Percentiles rank a stretch among this genome's conserved stretches.
Evolutionary conservation across 192 early-diverging fungal genomes (phyloP).

Genomic region (Funneliformis geosporum): DNA sequence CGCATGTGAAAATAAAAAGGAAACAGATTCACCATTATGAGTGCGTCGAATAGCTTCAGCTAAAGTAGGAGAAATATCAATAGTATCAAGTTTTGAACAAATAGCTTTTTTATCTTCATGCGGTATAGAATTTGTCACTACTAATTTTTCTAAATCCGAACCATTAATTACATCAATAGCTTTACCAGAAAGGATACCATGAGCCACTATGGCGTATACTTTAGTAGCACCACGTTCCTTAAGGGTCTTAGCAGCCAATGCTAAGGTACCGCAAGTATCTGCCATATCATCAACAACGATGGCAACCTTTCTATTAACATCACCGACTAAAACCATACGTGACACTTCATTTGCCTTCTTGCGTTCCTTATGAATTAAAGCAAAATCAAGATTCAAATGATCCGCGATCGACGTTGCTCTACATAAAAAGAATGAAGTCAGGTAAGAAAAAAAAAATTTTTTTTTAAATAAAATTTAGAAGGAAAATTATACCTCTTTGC

Average conservation of each 20-base stretch:
- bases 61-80: slow-evolving; percentile 77
- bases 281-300: slow-evolving; percentile 98
- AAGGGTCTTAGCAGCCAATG: slow-evolving; percentile 84
- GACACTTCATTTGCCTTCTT: slow-evolving; percentile 87
- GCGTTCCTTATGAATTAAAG: slow-evolving; percentile 96
- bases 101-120: slow-evolving; percentile 76
- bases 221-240: slow-evolving; percentile 87
- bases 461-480: neutral
- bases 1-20: slow-evolving; percentile 70
- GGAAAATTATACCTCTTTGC: slow-evolving; percentile 77
- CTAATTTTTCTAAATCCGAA: slow-evolving; percentile 69
- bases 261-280: slow-evolving; percentile 93
- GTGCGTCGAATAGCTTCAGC: slow-evolving; percentile 91
- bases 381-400: slow-evolving; percentile 87
- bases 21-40: slow-evolving; percentile 94
- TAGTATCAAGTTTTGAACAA: slow-evolving; percentile 79
- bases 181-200: slow-evolving; percentile 91
- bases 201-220: slow-evolving; percentile 96
- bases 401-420: slow-evolving; percentile 87
- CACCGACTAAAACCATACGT: slow-evolving; percentile 93
- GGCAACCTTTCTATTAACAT: slow-evolving; percentile 86
- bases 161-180: slow-evolving; percentile 88
- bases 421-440: slow-evolving; percentile 21
- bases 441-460: neutral
- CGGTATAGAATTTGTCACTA: slow-evolving; percentile 83